These are phyloP conservation scores for Pterocarpus macrocarpus DNA, from an alignment of 306 rosid genomes.

Conservation along the genomic window DNA sequence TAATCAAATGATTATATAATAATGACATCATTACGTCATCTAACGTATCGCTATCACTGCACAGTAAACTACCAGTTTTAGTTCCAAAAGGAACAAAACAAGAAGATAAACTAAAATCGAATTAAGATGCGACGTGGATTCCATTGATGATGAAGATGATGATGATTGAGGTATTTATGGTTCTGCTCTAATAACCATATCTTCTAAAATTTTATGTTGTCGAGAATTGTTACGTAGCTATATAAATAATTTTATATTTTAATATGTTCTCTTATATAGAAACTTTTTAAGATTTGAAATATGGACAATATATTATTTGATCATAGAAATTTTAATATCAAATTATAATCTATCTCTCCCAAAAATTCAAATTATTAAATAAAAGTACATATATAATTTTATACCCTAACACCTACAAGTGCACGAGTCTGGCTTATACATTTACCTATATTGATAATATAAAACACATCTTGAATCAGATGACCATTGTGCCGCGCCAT, in stretches of 20 bases:
- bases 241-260: too few species aligned
- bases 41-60: conserved; percentile 15
- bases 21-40: conserved; percentile 16
- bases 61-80: conserved; percentile 13
- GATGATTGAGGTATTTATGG: background rate
- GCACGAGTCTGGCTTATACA: conserved; percentile 7
- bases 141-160: background rate
- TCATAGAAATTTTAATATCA: too few species aligned
- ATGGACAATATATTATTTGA: too few species aligned
- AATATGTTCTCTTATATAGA: too few species aligned
- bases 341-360: too few species aligned
- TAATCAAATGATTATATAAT: conserved; percentile 1
- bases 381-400: too few species aligned
- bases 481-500: background rate
- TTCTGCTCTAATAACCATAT: background rate
- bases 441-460: background rate
- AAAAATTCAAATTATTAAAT: too few species aligned
- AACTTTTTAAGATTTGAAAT: too few species aligned
- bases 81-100: conserved; percentile 38
- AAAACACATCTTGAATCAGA: background rate
- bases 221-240: too few species aligned
- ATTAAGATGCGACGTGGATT: conserved; percentile 28
- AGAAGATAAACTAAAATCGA: conserved; percentile 33
- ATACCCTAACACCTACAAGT: background rate
- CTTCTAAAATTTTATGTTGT: too few species aligned